Evolutionary conservation across 768 basidiomycete species (phyloP), one percentile per base, ranked within the genome.

Genomic region (Trametopsis cervina): DNA sequence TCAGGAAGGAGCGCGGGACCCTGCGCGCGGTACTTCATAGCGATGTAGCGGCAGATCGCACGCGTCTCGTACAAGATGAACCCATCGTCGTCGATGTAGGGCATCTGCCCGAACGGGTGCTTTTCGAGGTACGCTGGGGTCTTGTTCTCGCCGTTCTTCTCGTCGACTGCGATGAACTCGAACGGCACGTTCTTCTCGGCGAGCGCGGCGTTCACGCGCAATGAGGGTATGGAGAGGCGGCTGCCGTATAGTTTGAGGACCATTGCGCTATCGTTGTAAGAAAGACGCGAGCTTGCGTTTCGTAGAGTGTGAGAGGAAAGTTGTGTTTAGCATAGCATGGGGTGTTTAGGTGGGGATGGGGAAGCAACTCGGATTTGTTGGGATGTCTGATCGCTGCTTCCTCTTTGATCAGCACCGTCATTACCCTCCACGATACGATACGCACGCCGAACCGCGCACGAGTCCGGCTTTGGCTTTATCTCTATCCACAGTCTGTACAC

Each of bases 31-130:
- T 79, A 77, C 60, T 83, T 83, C 33, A 62, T 60, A 27, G 69
- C 74, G 55, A 85, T 57, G 59, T 85, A 87, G 12, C 77, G 73
- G 29, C 58, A 61, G 51, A 85, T 83, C 0, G 81, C 81, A 12
- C 81, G 76, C 35, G 73, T 74, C 56, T 83, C 81, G 60, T 72
- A 84, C 22, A 88, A 54, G 47, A 74, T 66, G 62, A 83, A 77
- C 4, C 80, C 83, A 35, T 80, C 80, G 18, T 85, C 56, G 46
- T 35, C 44, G 46, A 83, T 69, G 59, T 72, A 76, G 2, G 82
- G 81, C 22, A 82, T 68, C 54, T 79, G 76, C 17, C 80, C 79
- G 55, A 83, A 85, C 0, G 86, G 85, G 54, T 89, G 82, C 42
- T 69, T 63, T 25, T 63, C 56, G 13, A 72, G 18, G 65, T 64